phyloP scores from a whole-genome alignment of 495 filamentous ascomycete species.

The Penicillium cataractarum region DNA sequence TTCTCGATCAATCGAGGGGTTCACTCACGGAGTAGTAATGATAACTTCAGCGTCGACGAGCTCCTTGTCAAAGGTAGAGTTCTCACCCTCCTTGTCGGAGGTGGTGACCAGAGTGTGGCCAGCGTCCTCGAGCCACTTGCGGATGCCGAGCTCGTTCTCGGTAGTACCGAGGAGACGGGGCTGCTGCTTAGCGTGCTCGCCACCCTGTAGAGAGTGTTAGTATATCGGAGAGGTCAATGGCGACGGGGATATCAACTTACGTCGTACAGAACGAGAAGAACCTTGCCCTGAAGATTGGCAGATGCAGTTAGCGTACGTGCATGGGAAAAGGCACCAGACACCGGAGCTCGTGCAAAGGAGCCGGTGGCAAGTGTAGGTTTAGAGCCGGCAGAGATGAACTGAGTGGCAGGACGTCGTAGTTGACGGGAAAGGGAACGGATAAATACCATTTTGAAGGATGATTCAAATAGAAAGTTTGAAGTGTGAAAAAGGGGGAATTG shows the following conservation, averaged over 20 bases:
- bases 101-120: slow-evolving; percentile 97
- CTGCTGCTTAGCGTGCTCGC: slow-evolving; percentile 72
- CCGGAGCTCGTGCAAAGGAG: slow-evolving; percentile 33
- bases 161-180: slow-evolving; percentile 89
- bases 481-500: slow-evolving; percentile 7
- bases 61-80: slow-evolving; percentile 93
- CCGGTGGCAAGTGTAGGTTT: slow-evolving; percentile 22
- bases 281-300: slow-evolving; percentile 66
- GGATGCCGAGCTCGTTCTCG: slow-evolving; percentile 95
- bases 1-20: not conserved
- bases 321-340: slow-evolving; percentile 42
- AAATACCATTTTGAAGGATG: slow-evolving; percentile 69
- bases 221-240: too few relatives aligned
- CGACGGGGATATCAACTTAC: slow-evolving; percentile 52
- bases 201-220: slow-evolving; percentile 52
- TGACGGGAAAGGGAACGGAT: slow-evolving; percentile 59
- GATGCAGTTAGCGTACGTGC: slow-evolving; percentile 60
- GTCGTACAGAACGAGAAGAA: slow-evolving; percentile 76
- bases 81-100: slow-evolving; percentile 93
- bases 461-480: slow-evolving; percentile 8
- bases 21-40: slow-evolving; percentile 93
- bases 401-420: slow-evolving; percentile 60
- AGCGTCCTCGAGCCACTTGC: slow-evolving; percentile 94
- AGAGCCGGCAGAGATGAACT: slow-evolving; percentile 48
- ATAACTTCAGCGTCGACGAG: slow-evolving; percentile 96